A percentile compares a stretch with the other conserved stretches of the same genome.
Evolutionary conservation across 306 rosid genomes (phyloP).

Genomic region (Luffa acutangula): DNA sequence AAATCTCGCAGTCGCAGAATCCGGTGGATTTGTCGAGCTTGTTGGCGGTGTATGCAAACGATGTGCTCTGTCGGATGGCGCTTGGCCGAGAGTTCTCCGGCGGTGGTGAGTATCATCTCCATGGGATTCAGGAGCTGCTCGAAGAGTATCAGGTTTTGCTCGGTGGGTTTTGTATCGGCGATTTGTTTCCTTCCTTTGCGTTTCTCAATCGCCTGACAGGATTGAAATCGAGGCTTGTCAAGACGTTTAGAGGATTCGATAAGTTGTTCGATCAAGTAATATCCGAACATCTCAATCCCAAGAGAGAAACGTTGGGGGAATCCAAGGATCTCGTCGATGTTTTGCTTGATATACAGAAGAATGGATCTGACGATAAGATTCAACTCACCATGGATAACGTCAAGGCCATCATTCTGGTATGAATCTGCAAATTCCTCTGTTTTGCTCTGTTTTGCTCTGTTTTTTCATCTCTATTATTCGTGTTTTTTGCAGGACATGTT

Average conservation of each 20-base stretch:
- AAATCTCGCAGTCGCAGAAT: neutral
- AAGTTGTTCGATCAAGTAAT: conserved; percentile 26
- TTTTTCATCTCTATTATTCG: no score
- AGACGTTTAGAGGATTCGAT: conserved; percentile 17
- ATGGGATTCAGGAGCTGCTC: conserved; percentile 12
- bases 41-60: conserved; percentile 18
- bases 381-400: conserved; percentile 29
- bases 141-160: conserved; percentile 22
- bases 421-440: neutral
- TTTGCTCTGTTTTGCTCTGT: neutral
- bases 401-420: conserved; percentile 34
- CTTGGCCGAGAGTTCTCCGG: conserved; percentile 24
- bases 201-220: conserved; percentile 22
- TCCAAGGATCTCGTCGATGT: conserved; percentile 28
- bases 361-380: conserved; percentile 15
- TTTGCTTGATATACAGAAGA: conserved; percentile 19
- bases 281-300: conserved; percentile 11
- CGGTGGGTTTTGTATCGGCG: conserved; percentile 28
- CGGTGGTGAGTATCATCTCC: neutral
- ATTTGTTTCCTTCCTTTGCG: conserved; percentile 24
- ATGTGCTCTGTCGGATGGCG: conserved; percentile 24
- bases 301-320: neutral
- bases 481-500: conserved; percentile 16
- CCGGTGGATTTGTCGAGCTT: conserved; percentile 15
- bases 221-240: conserved; percentile 11